Evolutionary conservation across 2,329 filamentous ascomycete genomes (phyloP).

Genomic region (Colletotrichum nymphaeae): DNA sequence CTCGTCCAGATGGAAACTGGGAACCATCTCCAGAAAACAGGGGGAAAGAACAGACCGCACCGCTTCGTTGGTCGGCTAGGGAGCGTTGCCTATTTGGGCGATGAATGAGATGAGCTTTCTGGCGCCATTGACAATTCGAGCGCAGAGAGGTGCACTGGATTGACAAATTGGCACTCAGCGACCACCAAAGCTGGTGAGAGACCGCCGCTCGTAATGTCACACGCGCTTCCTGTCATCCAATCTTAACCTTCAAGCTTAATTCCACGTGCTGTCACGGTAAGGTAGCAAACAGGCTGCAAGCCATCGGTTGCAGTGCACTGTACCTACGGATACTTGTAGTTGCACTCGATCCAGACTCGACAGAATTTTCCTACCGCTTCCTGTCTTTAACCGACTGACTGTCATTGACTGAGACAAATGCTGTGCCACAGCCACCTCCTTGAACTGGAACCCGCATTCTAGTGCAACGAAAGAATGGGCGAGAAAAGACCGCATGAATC

Average conservation of each 20-base stretch:
- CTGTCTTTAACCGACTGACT: background rate
- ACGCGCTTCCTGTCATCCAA: slow-evolving; percentile 32
- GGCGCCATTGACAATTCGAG: slow-evolving; percentile 2
- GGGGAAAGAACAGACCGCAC: background rate
- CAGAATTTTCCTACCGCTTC: background rate
- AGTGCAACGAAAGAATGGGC: background rate
- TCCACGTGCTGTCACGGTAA: slow-evolving; percentile 11
- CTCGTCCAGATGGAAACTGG: background rate
- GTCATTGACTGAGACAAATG: background rate
- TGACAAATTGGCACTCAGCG: slow-evolving; percentile 16
- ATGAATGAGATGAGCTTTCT: slow-evolving; percentile 16
- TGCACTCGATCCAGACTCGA: background rate
- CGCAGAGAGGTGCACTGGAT: background rate
- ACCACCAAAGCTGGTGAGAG: slow-evolving; percentile 1
- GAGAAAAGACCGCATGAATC: slow-evolving; percentile 17
- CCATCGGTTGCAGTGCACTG: background rate
- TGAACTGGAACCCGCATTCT: background rate
- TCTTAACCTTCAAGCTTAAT: slow-evolving; percentile 34
- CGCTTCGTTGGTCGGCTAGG: slow-evolving; percentile 4
- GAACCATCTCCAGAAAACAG: background rate
- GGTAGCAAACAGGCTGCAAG: background rate
- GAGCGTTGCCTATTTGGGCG: slow-evolving; percentile 13
- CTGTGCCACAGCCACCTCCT: slow-evolving; percentile 14
- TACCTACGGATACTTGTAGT: background rate
- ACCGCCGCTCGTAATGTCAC: slow-evolving; percentile 21